Conservation (phyloP, 1,284 basidiomycete genomes). For the Wallemia hederae region DNA sequence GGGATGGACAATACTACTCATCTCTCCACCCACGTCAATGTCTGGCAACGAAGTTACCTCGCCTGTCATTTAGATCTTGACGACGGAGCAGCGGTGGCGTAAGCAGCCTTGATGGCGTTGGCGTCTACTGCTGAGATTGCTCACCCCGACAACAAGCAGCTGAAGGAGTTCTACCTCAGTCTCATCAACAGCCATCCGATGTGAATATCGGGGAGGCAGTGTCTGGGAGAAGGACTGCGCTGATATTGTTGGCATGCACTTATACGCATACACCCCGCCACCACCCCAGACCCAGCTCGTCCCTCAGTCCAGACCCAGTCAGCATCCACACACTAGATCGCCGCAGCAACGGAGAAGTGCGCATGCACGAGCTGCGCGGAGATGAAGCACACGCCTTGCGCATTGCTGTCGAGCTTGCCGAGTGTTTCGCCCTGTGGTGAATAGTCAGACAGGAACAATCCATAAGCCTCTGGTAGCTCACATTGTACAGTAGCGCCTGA, state of each 20-base stretch:
- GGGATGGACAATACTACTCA: too few relatives aligned
- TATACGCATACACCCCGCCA: too few relatives aligned
- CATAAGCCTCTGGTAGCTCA: slow-evolving; percentile 5
- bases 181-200: neutral
- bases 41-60: slow-evolving; percentile 20
- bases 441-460: neutral
- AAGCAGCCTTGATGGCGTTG: neutral
- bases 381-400: slow-evolving; percentile 12
- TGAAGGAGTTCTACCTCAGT: neutral
- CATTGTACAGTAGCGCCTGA: slow-evolving; percentile 16
- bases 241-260: too few relatives aligned
- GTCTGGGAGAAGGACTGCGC: too few relatives aligned
- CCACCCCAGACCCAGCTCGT: neutral
- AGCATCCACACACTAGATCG: neutral
- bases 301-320: neutral
- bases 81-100: neutral
- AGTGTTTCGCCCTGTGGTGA: slow-evolving; percentile 15
- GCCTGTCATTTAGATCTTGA: slow-evolving; percentile 16
- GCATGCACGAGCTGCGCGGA: slow-evolving; percentile 17
- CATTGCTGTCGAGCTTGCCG: slow-evolving; percentile 11
- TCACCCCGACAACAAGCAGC: neutral
- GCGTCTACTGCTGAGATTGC: neutral
- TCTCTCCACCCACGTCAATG: slow-evolving; percentile 17
- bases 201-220: neutral
- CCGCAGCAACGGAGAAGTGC: slow-evolving; percentile 12